Percentiles rank a stretch among this genome's conserved stretches.
Evolutionary conservation across 495 filamentous ascomycete genomes (phyloP).

Genomic region (Bryoglossum gracile): DNA sequence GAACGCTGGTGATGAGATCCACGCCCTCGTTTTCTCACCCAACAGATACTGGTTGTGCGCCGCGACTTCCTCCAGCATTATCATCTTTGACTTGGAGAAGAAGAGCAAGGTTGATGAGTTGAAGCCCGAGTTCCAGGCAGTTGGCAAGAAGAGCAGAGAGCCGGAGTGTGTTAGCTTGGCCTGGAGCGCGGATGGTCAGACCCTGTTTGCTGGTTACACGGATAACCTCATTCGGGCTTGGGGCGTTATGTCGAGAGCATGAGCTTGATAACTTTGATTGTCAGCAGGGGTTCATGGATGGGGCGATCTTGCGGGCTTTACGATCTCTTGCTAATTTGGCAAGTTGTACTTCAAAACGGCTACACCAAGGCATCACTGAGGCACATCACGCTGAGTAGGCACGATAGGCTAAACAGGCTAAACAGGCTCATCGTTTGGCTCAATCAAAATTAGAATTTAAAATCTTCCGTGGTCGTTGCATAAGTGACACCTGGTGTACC

Average conservation of each 20-base stretch:
- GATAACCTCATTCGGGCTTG: conserved; percentile 99
- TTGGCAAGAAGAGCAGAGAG: conserved; percentile 98
- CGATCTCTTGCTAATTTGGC: conserved; percentile 21
- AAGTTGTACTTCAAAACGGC: conserved; percentile 22
- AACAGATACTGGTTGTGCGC: conserved; percentile 99
- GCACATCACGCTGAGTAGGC: too few relatives aligned
- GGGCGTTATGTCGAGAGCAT: conserved; percentile 84
- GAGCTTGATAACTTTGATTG: conserved; percentile 31
- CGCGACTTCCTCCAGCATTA: conserved; percentile 92
- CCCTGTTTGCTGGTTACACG: conserved; percentile 98
- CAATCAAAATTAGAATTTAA: too few relatives aligned
- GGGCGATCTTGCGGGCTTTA: conserved; percentile 23
- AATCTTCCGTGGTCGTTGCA: too few relatives aligned
- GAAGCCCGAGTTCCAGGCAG: conserved; percentile 94
- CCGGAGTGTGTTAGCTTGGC: conserved; percentile 96
- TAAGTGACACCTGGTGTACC: too few relatives aligned
- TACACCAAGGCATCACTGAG: too few relatives aligned
- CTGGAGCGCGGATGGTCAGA: conserved; percentile 97
- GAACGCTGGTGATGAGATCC: conserved; percentile 99
- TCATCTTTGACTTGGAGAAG: conserved; percentile 99
- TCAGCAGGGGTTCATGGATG: conserved; percentile 19
- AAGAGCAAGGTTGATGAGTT: conserved; percentile 99
- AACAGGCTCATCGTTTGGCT: too few relatives aligned
- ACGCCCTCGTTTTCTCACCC: conserved; percentile 99
- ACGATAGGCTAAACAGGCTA: too few relatives aligned